Base-by-base conservation (phyloP, 2,329 filamentous ascomycete species). In the Botryotinia narcissicola region DNA sequence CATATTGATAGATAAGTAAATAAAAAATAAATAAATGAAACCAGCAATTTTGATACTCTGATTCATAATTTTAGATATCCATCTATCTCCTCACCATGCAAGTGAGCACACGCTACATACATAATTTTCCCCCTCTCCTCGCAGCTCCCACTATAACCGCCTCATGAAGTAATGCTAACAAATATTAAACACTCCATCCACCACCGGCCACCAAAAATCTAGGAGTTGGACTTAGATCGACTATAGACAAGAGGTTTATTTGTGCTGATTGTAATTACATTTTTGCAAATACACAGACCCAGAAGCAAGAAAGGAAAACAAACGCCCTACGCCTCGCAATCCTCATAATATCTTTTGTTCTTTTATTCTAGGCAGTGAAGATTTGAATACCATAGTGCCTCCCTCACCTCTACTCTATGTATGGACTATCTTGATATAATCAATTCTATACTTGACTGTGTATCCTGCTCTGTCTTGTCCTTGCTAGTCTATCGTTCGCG, bases 401-500 rank as follows among this genome's bases (percentile, higher is more conserved):
- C 63, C 10, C 63, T 22, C 48, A n/a, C 14, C 16, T 40, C 66
- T 59, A 10, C 25, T 57, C 48, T 69, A 42, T 69, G n/a, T 32
- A 57, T 69, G 51, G 35, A 40, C 51, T 59, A 57, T 69, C 64
- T 29, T 68, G 46, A 68, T 42, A 54, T 42, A 22, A 54, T 54
- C 35, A 57, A 44, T 69, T 69, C 46, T 69, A 69, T 69, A 32
- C 35, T 32, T 57, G n/a, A 20, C 37, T 14, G 9, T 57, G n/a
- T 42, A 57, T 42, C 29, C 57, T 42, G 35, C 48, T 37, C 35
- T 37, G 63, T 32, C 44, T 14, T 18, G 25, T 4, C 22, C 40
- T 68, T 42, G 35, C n/a, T 57, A 57, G 8, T 22, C 60, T 70
- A 73, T 68, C 71, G 63, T 42, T 90, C 88, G 77, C 85, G 83